Conservation (phyloP, 2,329 filamentous ascomycete species). For the Dothistroma septosporum region DNA sequence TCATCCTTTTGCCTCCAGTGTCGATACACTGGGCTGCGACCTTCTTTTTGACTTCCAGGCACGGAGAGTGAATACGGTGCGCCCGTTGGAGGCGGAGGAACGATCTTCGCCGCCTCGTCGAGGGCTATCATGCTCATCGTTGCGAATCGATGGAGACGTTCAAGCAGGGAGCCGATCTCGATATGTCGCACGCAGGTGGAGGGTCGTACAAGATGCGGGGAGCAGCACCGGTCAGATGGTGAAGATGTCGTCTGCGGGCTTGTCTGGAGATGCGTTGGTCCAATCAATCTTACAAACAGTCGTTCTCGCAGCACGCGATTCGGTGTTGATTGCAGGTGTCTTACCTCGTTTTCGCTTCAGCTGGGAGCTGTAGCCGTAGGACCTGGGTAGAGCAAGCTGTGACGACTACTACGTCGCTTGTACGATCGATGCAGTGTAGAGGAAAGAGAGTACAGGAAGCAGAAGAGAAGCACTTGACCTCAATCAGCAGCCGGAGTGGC, state of each 20-base stretch:
- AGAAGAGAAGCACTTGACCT: too few relatives aligned
- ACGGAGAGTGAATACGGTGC: conserved; percentile 73
- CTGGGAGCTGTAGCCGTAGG: not conserved
- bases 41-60: conserved; percentile 68
- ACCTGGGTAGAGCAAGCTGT: not conserved
- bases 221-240: not conserved
- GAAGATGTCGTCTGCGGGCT: not conserved
- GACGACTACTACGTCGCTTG: too few relatives aligned
- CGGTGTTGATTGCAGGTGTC: too few relatives aligned
- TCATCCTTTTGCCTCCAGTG: conserved; percentile 74
- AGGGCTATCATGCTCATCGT: conserved; percentile 20
- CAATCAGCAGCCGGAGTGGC: not conserved
- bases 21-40: conserved; percentile 73
- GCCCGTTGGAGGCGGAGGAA: conserved; percentile 64
- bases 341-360: not conserved
- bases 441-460: not conserved
- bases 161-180: not conserved
- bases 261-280: not conserved
- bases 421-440: not conserved
- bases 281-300: not conserved
- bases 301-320: not conserved
- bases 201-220: not conserved
- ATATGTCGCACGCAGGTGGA: not conserved
- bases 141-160: not conserved
- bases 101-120: conserved; percentile 47